Conservation (phyloP, 2,329 filamentous ascomycete species). For the Curvularia lunata region DNA sequence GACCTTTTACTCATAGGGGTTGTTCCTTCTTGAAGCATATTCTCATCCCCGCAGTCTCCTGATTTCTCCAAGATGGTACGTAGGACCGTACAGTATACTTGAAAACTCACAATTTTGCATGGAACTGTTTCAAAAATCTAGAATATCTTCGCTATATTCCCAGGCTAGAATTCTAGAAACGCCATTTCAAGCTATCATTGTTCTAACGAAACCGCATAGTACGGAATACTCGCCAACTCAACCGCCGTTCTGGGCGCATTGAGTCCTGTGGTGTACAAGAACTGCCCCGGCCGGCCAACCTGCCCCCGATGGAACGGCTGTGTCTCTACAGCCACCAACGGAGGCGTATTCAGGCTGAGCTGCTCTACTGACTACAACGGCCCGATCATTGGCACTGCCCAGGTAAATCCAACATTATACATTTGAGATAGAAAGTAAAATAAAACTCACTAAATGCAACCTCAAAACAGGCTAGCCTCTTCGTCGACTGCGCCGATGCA, state of each 20-base stretch:
- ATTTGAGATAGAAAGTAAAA: background rate
- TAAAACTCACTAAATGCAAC: background rate
- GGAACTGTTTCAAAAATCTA: too few relatives aligned
- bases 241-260: conserved; percentile 4
- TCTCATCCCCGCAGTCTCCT: background rate
- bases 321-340: conserved; percentile 13
- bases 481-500: conserved; percentile 19
- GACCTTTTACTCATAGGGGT: too few relatives aligned
- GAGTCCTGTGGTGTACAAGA: background rate
- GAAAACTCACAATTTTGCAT: background rate
- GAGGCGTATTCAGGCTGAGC: conserved; percentile 17
- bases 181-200: background rate
- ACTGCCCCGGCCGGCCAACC: conserved; percentile 9
- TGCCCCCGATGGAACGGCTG: conserved; percentile 21
- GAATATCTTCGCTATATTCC: background rate
- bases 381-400: conserved; percentile 9
- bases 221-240: conserved; percentile 2
- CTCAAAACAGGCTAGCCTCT: conserved; percentile 8
- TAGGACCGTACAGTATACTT: background rate
- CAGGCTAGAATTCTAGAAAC: background rate
- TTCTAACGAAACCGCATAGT: conserved; percentile 5
- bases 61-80: conserved; percentile 6
- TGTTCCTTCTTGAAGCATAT: background rate
- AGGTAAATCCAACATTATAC: background rate
- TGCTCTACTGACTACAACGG: conserved; percentile 19